Conservation (phyloP, 1,139 yeast genomes). For the Candida freyschussii region DNA sequence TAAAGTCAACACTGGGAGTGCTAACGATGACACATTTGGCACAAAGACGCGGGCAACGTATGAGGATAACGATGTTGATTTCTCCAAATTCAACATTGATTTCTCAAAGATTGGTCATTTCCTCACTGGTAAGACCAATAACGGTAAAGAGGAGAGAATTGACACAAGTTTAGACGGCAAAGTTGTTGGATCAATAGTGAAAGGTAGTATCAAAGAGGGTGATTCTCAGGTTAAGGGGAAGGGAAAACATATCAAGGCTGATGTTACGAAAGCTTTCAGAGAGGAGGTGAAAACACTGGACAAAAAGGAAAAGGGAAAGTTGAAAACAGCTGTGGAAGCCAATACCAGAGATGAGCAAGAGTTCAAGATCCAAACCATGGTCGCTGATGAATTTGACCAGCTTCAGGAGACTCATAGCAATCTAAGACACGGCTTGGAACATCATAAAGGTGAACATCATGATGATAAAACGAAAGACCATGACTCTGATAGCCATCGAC, state of each 20-base stretch:
- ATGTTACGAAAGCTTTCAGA: constrained; percentile 2
- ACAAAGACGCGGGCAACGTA: constrained; percentile 2
- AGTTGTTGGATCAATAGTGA: constrained; percentile 16
- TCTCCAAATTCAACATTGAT: constrained; percentile 7
- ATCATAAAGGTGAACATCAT: not conserved
- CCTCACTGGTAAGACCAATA: not conserved
- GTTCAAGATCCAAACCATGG: no score
- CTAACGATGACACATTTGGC: constrained; percentile 2
- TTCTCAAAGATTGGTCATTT: constrained; percentile 3
- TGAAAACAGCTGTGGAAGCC: not conserved
- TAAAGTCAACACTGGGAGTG: no score
- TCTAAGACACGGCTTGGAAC: not conserved
- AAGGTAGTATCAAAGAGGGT: constrained; percentile 2
- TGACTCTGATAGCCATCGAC: constrained; percentile 6
- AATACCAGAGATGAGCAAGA: constrained; percentile 2
- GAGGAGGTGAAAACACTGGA: constrained; percentile 2
- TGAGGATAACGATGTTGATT: constrained; percentile 13
- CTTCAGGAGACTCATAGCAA: no score
- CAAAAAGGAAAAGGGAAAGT: not conserved
- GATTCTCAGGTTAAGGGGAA: constrained; percentile 1
- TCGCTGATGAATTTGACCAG: not conserved
- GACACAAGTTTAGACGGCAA: constrained; percentile 15
- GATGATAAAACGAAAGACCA: not conserved
- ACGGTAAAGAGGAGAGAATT: constrained; percentile 8
- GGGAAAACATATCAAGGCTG: constrained; percentile 1